Evolutionary conservation across 2,329 filamentous ascomycete species (phyloP).

Genomic region (Myriangium duriaei): DNA sequence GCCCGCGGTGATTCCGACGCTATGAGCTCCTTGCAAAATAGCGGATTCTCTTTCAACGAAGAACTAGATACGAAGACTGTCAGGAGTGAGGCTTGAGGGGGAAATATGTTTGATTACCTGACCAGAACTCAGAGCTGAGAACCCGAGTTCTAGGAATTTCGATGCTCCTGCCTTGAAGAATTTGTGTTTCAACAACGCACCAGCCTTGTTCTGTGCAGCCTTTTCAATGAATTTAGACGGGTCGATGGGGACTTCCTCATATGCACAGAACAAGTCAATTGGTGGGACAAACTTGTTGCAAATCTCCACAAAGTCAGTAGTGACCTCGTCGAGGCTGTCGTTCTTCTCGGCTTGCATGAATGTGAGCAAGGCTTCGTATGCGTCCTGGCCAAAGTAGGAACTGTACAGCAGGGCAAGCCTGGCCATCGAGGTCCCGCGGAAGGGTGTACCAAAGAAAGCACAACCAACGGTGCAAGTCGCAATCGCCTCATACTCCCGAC

Average conservation of each 20-base stretch:
- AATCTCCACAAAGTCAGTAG: constrained; percentile 6
- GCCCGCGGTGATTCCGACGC: background rate
- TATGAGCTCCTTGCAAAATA: background rate
- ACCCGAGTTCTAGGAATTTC: background rate
- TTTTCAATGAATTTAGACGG: background rate
- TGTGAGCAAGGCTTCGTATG: constrained; percentile 6
- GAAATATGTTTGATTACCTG: no score
- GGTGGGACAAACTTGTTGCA: constrained; percentile 3
- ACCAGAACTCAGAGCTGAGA: background rate
- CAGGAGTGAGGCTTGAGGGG: no score
- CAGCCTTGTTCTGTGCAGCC: background rate
- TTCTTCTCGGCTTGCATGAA: constrained; percentile 4
- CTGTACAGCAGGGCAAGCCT: constrained; percentile 5
- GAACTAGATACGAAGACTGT: background rate
- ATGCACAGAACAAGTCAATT: constrained; percentile 5
- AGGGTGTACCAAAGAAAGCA: constrained; percentile 9
- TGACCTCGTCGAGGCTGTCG: constrained; percentile 4
- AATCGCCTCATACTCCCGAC: constrained; percentile 6
- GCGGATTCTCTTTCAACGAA: background rate
- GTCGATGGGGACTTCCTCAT: constrained; percentile 1
- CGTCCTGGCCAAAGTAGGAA: constrained; percentile 7
- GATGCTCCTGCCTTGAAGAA: background rate
- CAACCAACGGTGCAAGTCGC: constrained; percentile 9
- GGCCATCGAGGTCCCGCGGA: constrained; percentile 7
- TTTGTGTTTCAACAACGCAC: background rate